Percentiles rank a stretch among this genome's conserved stretches.
phyloP scores from a whole-genome alignment of 2,329 filamentous ascomycete species.

The Lasiodiplodia gonubiensis region DNA sequence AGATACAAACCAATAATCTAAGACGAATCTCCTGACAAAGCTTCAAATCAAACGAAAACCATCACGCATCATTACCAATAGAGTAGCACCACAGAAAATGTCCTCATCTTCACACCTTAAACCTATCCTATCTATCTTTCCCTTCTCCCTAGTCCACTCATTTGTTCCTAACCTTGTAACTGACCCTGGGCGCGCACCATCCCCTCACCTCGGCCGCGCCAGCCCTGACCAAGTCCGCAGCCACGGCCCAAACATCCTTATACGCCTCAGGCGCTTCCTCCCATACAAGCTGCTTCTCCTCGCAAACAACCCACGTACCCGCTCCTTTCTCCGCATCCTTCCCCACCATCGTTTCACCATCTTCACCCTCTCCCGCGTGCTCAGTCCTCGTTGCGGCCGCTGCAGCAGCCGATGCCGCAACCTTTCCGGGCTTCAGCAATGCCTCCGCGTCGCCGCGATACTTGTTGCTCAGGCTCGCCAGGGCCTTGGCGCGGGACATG shows the following conservation, averaged over 20 bases:
- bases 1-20: no score
- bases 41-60: no score
- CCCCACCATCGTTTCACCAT: constrained; percentile 1
- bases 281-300: constrained; percentile 46
- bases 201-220: constrained; percentile 42
- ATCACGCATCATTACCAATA: no score
- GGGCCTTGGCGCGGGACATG: constrained; percentile 46
- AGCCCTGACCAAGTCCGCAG: constrained; percentile 42
- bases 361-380: neutral
- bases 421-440: constrained; percentile 35
- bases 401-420: neutral
- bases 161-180: constrained; percentile 48
- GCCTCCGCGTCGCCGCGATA: constrained; percentile 40
- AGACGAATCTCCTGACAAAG: no score
- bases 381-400: no score
- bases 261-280: constrained; percentile 49
- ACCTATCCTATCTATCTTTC: no score
- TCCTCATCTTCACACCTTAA: no score
- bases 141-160: neutral
- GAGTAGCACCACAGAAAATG: no score
- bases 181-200: constrained; percentile 43
- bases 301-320: constrained; percentile 47
- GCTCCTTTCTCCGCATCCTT: constrained; percentile 30
- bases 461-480: constrained; percentile 40
- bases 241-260: constrained; percentile 46